Evolutionary conservation across 2,329 filamentous ascomycete species (phyloP), one percentile per base, ranked within the genome.

Genomic region (Fusarium longipes): DNA sequence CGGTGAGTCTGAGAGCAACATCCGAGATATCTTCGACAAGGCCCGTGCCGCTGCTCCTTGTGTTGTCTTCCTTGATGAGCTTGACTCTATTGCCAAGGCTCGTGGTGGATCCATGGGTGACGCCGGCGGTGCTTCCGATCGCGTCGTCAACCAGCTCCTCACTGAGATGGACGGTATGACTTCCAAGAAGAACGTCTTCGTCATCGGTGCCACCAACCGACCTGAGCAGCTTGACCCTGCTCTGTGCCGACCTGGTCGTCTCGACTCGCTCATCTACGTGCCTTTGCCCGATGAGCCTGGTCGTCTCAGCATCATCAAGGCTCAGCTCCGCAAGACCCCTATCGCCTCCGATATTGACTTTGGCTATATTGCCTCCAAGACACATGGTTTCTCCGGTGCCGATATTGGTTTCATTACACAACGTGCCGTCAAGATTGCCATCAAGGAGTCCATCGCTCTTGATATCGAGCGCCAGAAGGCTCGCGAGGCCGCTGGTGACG

Each of bases 161-260:
- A 99, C 96, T 72, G 93, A 98, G 88, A 97, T 98, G 95, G 95
- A 98, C 73, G 95, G 95, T 75, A 98, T 98, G 95, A 98, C 95
- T 43, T 97, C 95, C 36, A 99, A 99, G 92, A 99, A 99, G 92
- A 99, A 99, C 80, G 96, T 99, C 70, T 99, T 99, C 82, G 96
- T 99, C 70, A 99, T 99, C 75, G 96, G 96, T 80, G 96, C 96
- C 43, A 99, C 96, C 81, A 99, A 99, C 86, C 89, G 96, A 84
- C 96, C 96, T 40, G 96, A 99, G 85, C 96, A 98, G 85, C 92
- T 99, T 63, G 96, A 99, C 81, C 96, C 96, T 78, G 96, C 96
- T 73, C 88, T 99, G 74, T 97, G 95, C 88, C 94, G 96, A 87
- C 96, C 96, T 57, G 96, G 96, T 73, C 96, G 96, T 93, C 91